Evolutionary conservation across 2,329 filamentous ascomycete species (phyloP).

Genomic region (Amauroascus niger): DNA sequence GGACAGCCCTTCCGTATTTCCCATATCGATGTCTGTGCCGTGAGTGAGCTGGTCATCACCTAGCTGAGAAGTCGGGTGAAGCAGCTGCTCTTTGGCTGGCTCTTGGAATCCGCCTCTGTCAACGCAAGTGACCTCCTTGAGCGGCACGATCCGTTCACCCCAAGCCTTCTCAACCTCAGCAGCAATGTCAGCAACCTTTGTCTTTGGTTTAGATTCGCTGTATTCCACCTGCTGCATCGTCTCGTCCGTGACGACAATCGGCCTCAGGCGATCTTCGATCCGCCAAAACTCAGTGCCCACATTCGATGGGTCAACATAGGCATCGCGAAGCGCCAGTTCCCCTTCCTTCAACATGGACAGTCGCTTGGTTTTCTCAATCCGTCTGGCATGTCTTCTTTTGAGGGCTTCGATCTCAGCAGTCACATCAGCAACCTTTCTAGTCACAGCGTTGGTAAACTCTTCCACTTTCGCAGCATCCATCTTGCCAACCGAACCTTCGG

Average conservation of each 20-base stretch:
- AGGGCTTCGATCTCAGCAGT: slow-evolving; percentile 75
- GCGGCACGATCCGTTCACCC: slow-evolving; percentile 55
- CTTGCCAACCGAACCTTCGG: slow-evolving; percentile 43
- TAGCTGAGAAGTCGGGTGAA: background rate
- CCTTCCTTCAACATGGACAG: slow-evolving; percentile 61
- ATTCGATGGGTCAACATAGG: slow-evolving; percentile 48
- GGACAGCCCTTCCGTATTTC: slow-evolving; percentile 18
- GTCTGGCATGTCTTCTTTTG: slow-evolving; percentile 66
- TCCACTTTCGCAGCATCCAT: slow-evolving; percentile 68
- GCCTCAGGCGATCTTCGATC: slow-evolving; percentile 45
- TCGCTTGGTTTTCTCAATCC: slow-evolving; percentile 63
- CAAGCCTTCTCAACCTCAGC: slow-evolving; percentile 61
- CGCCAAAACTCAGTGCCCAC: slow-evolving; percentile 53
- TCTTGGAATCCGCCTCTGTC: slow-evolving; percentile 69
- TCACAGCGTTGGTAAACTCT: slow-evolving; percentile 71
- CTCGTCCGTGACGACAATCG: slow-evolving; percentile 25
- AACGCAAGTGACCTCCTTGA: slow-evolving; percentile 58
- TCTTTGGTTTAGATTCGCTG: slow-evolving; percentile 36
- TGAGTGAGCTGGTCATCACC: background rate
- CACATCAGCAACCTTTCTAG: slow-evolving; percentile 60
- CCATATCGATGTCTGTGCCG: slow-evolving; percentile 23
- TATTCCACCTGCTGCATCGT: slow-evolving; percentile 29
- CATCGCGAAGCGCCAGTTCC: slow-evolving; percentile 63
- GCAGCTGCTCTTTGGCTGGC: slow-evolving; percentile 28
- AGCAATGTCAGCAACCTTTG: slow-evolving; percentile 59